Conservation (phyloP, 768 basidiomycete species). For the Lyophyllum semitale region DNA sequence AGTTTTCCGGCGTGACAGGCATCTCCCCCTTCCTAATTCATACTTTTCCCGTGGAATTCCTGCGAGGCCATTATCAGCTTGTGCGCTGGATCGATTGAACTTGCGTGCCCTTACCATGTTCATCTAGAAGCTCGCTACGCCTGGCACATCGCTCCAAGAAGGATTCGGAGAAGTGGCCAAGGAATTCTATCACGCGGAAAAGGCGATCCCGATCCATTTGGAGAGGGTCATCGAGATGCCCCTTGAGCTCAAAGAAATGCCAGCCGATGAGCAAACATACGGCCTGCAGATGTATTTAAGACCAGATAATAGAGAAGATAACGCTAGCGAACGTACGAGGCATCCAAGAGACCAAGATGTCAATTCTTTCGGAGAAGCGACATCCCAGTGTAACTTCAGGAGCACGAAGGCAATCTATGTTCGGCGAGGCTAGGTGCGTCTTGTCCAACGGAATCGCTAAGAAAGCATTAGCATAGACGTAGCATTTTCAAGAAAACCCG, state of each 20-base stretch:
- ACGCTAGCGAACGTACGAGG: neutral
- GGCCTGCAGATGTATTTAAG: neutral
- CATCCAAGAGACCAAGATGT: constrained; percentile 3
- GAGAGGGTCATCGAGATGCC: neutral
- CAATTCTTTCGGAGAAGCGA: neutral
- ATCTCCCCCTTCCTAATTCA: neutral
- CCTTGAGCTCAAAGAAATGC: neutral
- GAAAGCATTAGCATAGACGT: neutral
- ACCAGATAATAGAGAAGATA: too few relatives aligned
- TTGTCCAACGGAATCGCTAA: neutral
- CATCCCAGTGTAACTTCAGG: neutral
- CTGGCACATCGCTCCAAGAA: neutral
- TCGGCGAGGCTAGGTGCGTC: neutral
- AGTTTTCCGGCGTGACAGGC: neutral
- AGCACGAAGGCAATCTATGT: neutral
- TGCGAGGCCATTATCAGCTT: neutral
- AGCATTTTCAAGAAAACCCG: neutral
- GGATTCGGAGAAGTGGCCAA: neutral
- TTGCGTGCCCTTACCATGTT: neutral
- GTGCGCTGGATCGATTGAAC: neutral
- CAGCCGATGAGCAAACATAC: neutral
- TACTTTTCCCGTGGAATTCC: neutral
- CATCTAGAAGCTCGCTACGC: neutral
- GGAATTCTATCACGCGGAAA: neutral
- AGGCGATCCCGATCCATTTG: neutral